Evolutionary conservation across 306 rosid species (phyloP), one percentile per base, ranked within the genome.

Genomic region (Corylus heterophylla): DNA sequence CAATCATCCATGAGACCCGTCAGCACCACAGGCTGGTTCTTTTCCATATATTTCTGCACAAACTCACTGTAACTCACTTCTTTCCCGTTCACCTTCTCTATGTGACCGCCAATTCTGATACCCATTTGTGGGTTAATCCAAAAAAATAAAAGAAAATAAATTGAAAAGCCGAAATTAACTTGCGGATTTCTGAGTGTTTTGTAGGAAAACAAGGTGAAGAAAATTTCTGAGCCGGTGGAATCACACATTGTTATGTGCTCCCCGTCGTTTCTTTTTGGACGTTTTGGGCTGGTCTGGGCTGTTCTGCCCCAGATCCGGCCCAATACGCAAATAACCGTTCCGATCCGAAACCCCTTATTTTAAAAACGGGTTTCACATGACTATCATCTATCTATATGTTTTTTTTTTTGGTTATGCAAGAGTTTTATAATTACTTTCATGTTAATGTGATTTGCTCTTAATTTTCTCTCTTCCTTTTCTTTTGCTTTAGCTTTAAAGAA

Each of bases 1-100:
- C 97, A 95, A 86, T 87, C 87, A 20, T 90, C 93, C 87, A 86
- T 87, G 45, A 92, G 83, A 76, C 95, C 96, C 9, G 92, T 91
- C 62, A 92, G 78, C 61, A 95, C 85, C 70, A 95, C 92, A 14
- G 98, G 98, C 18, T 77, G 86, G 83, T 95, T 95, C 83, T 85
- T 90, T 54, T 87, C 85, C 98, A 92, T 80, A 70, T 78, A 92
- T 12, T 83, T 83, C 80, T 86, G 66, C 54, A 78, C 97, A 75
- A 95, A 95, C 63, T 90, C 96, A 71, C 44, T 16, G 85, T 95
- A 91, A 74, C 83, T 83, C 78, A 95, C 17, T 73, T 81, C 91
- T 42, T 87, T 91, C 67, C 89, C 95, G 81, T 90, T 92, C 73
- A 91, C 93, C 86, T 87, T 95, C 82, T 92, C 96, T 42, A 92